Conservation (phyloP, 2,329 filamentous ascomycete species). For the Epichloe coenophiala region DNA sequence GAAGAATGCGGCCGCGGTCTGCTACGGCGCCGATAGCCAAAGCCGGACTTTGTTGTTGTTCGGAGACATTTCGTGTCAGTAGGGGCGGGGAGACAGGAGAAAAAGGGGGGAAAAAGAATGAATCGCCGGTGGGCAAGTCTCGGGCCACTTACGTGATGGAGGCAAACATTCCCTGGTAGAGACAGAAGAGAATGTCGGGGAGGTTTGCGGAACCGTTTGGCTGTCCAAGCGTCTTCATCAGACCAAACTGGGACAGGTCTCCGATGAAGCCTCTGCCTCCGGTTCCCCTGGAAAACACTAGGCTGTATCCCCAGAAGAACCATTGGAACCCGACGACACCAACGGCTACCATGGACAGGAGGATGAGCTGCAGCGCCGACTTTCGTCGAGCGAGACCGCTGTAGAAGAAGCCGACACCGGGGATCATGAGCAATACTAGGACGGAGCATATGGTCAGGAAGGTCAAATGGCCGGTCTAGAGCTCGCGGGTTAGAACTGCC, state of each 20-base stretch:
- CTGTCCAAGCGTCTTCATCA: slow-evolving; percentile 61
- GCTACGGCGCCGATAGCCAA: slow-evolving; percentile 47
- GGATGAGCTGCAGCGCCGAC: slow-evolving; percentile 75
- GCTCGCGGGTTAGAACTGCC: background rate
- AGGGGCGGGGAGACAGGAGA: too few relatives aligned
- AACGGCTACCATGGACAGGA: slow-evolving; percentile 69
- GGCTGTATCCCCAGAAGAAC: slow-evolving; percentile 91
- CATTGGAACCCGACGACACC: slow-evolving; percentile 78
- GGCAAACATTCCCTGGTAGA: slow-evolving; percentile 85
- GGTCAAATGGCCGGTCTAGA: slow-evolving; percentile 63
- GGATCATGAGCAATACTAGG: slow-evolving; percentile 83
- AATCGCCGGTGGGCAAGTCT: background rate
- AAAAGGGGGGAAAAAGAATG: background rate
- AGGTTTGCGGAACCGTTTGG: slow-evolving; percentile 60
- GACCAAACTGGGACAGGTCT: slow-evolving; percentile 66
- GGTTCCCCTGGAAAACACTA: slow-evolving; percentile 63
- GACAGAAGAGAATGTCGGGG: slow-evolving; percentile 71
- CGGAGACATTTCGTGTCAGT: background rate
- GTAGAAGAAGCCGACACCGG: slow-evolving; percentile 90
- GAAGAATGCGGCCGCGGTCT: slow-evolving; percentile 47
- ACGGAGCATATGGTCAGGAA: slow-evolving; percentile 69
- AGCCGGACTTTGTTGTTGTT: slow-evolving; percentile 32
- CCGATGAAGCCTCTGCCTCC: slow-evolving; percentile 65
- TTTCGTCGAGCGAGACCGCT: slow-evolving; percentile 80
- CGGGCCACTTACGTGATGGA: slow-evolving; percentile 61